These are phyloP conservation scores for Fusarium coffeatum DNA, from an alignment of 2,329 filamentous ascomycete species.

Conservation along the genomic window DNA sequence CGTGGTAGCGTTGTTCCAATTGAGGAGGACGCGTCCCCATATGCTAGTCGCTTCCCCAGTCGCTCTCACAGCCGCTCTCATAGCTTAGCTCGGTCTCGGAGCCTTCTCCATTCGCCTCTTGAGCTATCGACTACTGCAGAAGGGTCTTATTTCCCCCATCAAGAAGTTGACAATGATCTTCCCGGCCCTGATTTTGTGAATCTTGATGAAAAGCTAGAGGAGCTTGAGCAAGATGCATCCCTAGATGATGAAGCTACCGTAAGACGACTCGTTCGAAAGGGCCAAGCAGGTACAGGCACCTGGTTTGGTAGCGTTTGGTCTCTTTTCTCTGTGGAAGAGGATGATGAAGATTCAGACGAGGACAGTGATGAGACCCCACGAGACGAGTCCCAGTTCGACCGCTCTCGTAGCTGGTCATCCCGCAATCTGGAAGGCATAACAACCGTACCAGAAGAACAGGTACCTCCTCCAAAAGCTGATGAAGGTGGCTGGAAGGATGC, in stretches of 20 bases:
- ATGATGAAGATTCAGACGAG: slow-evolving; percentile 63
- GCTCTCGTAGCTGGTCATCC: slow-evolving; percentile 50
- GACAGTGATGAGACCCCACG: slow-evolving; percentile 52
- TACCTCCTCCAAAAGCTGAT: slow-evolving; percentile 63
- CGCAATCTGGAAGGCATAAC: slow-evolving; percentile 57
- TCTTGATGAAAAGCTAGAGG: slow-evolving; percentile 69
- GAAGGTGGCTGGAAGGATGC: slow-evolving; percentile 74
- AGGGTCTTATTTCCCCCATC: slow-evolving; percentile 42
- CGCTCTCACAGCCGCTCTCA: slow-evolving; percentile 54
- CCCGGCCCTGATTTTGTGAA: slow-evolving; percentile 72
- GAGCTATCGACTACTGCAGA: slow-evolving; percentile 50
- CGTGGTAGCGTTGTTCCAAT: slow-evolving; percentile 58
- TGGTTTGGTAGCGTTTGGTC: slow-evolving; percentile 72
- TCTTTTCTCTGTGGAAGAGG: slow-evolving; percentile 71
- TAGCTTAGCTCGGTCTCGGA: slow-evolving; percentile 51
- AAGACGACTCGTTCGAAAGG: slow-evolving; percentile 65
- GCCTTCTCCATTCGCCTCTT: slow-evolving; percentile 59
- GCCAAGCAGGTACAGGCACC: slow-evolving; percentile 63
- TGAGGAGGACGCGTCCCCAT: slow-evolving; percentile 51
- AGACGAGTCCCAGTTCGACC: slow-evolving; percentile 45
- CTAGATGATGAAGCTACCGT: slow-evolving; percentile 70
- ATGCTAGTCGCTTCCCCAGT: slow-evolving; percentile 62
- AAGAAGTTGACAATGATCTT: slow-evolving; percentile 50
- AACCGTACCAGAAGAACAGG: slow-evolving; percentile 56
- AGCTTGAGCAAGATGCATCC: slow-evolving; percentile 62